Conservation (phyloP, 2,329 filamentous ascomycete genomes). For the Hypoxylon sp. region DNA sequence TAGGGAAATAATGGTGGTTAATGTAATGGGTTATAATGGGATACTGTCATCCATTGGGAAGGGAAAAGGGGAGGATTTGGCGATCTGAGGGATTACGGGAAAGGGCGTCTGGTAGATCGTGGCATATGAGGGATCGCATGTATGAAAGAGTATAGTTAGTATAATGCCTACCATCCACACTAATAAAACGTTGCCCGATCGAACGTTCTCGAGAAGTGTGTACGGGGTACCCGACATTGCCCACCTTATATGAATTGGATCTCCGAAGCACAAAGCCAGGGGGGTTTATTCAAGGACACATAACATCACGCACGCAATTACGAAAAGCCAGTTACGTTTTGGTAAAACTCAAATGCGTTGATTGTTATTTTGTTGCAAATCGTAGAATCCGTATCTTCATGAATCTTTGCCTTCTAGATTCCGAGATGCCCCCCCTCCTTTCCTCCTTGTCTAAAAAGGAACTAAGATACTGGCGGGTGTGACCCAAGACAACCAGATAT, state of each 20-base stretch:
- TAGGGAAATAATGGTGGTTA: background rate
- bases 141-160: no score
- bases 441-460: slow-evolving; percentile 19
- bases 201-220: no score
- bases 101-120: no score
- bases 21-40: background rate
- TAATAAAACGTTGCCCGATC: no score
- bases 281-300: background rate
- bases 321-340: background rate
- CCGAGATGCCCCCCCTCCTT: slow-evolving; percentile 26
- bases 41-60: no score
- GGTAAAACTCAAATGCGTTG: background rate
- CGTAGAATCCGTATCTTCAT: slow-evolving; percentile 28
- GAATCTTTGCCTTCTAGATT: slow-evolving; percentile 33
- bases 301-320: background rate
- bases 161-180: no score
- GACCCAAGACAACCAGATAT: slow-evolving; percentile 30
- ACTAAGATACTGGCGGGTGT: slow-evolving; percentile 28
- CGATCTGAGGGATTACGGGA: no score
- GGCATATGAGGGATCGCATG: no score
- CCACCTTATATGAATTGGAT: no score
- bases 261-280: no score
- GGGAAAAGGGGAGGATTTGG: background rate
- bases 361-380: slow-evolving; percentile 16
- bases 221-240: no score